Percentiles rank a stretch among this genome's conserved stretches.
Conservation (phyloP, 1,284 basidiomycete genomes). For the Tilletia indica region DNA sequence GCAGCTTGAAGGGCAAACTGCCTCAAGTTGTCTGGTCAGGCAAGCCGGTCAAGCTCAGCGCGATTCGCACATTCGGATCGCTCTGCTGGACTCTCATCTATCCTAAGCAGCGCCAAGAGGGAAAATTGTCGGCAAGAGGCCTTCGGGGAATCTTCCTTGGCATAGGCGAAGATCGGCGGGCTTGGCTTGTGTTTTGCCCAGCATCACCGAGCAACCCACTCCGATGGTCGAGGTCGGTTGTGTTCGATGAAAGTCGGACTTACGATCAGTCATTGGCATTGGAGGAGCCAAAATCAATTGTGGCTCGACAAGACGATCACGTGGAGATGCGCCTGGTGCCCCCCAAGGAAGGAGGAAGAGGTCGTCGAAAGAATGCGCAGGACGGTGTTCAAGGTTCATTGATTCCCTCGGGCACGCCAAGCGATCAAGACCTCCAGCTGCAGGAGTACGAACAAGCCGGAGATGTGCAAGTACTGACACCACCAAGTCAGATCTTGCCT, state of each 20-base stretch:
- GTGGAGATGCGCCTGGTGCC: background rate
- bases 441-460: background rate
- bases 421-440: background rate
- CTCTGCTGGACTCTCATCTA: background rate
- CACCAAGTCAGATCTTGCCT: background rate
- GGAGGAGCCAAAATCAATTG: background rate
- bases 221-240: background rate
- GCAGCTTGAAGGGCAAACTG: background rate
- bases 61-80: background rate
- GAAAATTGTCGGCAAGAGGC: constrained; percentile 1
- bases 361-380: background rate
- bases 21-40: background rate
- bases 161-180: background rate
- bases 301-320: background rate
- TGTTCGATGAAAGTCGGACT: background rate
- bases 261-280: background rate
- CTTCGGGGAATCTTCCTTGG: constrained; percentile 13
- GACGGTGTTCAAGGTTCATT: background rate
- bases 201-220: background rate
- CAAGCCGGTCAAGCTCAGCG: background rate
- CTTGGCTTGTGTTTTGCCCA: constrained; percentile 2
- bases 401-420: background rate
- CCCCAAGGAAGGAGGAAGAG: background rate
- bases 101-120: background rate
- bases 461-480: background rate